Conservation (phyloP, 2,329 filamentous ascomycete species). For the Ophiostoma populinum region DNA sequence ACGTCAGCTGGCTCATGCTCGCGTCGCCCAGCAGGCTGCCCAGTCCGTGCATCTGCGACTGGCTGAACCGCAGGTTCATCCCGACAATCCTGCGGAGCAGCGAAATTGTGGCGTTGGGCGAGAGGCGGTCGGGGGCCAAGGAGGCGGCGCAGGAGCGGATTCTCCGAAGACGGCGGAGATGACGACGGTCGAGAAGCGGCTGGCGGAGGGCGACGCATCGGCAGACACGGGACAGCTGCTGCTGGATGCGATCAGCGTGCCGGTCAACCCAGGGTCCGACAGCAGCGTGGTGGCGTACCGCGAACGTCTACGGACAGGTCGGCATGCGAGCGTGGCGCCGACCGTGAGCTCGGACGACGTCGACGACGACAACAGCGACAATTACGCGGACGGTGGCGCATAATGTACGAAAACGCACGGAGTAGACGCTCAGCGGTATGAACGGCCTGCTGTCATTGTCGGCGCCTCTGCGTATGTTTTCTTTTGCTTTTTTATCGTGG, state of each 20-base stretch:
- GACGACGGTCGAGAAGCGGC: constrained; percentile 53
- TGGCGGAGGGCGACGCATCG: constrained; percentile 45
- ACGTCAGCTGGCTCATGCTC: too few species aligned
- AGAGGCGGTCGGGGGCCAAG: constrained; percentile 51
- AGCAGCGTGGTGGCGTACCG: constrained; percentile 66
- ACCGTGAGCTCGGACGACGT: constrained; percentile 19
- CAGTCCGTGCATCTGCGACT: too few species aligned
- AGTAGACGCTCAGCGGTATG: too few species aligned
- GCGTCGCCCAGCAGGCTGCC: too few species aligned
- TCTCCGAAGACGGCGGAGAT: constrained; percentile 83
- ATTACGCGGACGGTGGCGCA: constrained; percentile 24
- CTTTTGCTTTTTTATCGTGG: too few species aligned
- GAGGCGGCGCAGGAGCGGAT: constrained; percentile 86
- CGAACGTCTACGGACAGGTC: constrained; percentile 44
- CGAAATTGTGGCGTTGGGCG: constrained; percentile 57
- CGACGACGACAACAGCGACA: constrained; percentile 22
- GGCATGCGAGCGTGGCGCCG: constrained; percentile 16
- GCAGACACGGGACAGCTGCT: constrained; percentile 52
- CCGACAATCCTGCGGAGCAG: constrained; percentile 80
- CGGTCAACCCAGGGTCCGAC: constrained; percentile 58
- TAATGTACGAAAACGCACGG: too few species aligned
- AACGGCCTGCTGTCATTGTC: too few species aligned
- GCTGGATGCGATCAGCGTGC: constrained; percentile 58
- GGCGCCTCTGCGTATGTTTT: too few species aligned
- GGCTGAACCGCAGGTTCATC: too few species aligned